Conservation (phyloP, 2,329 filamentous ascomycete species). For the Curvularia spicifera region DNA sequence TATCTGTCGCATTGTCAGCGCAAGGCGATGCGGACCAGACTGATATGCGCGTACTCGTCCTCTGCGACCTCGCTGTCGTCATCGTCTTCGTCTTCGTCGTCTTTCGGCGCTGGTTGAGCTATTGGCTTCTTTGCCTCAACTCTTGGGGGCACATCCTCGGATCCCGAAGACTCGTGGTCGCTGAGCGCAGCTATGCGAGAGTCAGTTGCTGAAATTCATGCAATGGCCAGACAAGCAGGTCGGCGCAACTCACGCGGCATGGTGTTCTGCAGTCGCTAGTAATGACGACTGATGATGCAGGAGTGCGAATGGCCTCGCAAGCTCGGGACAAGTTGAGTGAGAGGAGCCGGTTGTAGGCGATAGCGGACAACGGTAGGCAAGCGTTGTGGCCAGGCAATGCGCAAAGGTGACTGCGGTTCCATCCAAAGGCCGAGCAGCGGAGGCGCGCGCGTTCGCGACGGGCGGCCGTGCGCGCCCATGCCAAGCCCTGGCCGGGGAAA, state of each 20-base stretch:
- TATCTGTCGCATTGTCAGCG: conserved; percentile 60
- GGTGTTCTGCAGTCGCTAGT: conserved; percentile 21
- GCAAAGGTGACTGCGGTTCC: conserved; percentile 11
- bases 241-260: conserved; percentile 47
- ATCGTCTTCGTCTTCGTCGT: conserved; percentile 46
- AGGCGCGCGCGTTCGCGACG: conserved; percentile 24
- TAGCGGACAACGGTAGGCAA: conserved; percentile 10
- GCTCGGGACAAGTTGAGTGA: conserved; percentile 3
- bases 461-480: conserved; percentile 20
- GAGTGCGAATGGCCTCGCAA: conserved; percentile 9
- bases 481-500: conserved; percentile 35
- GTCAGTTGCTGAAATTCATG: conserved; percentile 25
- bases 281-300: conserved; percentile 1
- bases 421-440: neutral
- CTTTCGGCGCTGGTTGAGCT: conserved; percentile 12
- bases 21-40: conserved; percentile 5
- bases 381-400: conserved; percentile 9
- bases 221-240: neutral
- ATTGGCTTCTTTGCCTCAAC: conserved; percentile 12
- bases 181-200: conserved; percentile 47
- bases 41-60: conserved; percentile 53
- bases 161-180: conserved; percentile 48
- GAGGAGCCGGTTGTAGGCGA: conserved; percentile 20
- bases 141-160: conserved; percentile 39
- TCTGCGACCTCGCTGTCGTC: conserved; percentile 48